Conservation (phyloP, 306 rosid species). For the Corylus heterophylla region DNA sequence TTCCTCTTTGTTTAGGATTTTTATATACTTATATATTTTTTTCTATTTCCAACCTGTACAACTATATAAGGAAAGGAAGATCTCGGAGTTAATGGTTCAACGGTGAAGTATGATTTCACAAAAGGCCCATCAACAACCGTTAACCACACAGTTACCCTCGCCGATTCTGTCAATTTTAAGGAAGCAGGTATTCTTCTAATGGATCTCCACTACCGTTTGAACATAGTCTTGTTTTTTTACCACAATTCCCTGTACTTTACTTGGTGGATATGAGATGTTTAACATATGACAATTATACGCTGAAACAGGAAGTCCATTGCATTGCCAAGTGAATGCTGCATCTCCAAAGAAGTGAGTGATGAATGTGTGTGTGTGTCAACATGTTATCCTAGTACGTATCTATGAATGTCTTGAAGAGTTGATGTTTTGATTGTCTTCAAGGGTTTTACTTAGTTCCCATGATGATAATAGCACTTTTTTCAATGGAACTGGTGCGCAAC, state of each 20-base stretch:
- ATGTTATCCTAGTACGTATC: constrained; percentile 15
- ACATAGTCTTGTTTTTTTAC: constrained; percentile 6
- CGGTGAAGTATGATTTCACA: constrained; percentile 24
- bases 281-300: constrained; percentile 32
- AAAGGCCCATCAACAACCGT: constrained; percentile 38
- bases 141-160: constrained; percentile 32
- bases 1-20: constrained; percentile 25
- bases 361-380: constrained; percentile 3
- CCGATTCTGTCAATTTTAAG: constrained; percentile 41
- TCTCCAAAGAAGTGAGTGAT: constrained; percentile 64
- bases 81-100: constrained; percentile 36
- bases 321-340: constrained; percentile 41
- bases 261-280: constrained; percentile 25
- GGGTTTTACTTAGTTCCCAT: constrained; percentile 38
- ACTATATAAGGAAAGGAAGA: constrained; percentile 41
- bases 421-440: constrained; percentile 32
- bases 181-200: constrained; percentile 57
- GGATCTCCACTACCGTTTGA: constrained; percentile 26
- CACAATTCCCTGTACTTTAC: constrained; percentile 7
- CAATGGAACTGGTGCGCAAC: constrained; percentile 29
- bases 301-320: constrained; percentile 49
- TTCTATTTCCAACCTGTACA: constrained; percentile 3
- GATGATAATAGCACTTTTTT: constrained; percentile 29
- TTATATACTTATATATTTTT: constrained; percentile 9
- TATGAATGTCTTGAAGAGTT: constrained; percentile 14